A percentile compares a stretch with the other conserved stretches of the same genome.
phyloP scores from a whole-genome alignment of 2,329 filamentous ascomycete species.

The Arthrobotrys sinensis region DNA sequence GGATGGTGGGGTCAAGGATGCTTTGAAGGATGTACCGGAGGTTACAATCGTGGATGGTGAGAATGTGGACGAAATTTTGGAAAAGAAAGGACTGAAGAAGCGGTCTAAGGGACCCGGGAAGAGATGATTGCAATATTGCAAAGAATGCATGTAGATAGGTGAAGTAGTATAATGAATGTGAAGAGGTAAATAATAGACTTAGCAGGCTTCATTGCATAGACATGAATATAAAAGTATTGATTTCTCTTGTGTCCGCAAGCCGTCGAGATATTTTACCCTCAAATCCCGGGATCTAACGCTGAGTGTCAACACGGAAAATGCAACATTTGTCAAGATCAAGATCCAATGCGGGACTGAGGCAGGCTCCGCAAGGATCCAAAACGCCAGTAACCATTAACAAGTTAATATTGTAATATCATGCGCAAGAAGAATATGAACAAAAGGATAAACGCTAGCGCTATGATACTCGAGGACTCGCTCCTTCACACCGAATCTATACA shows the following conservation, averaged over 20 bases:
- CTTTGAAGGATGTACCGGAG: conserved; percentile 65
- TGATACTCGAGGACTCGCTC: too few species aligned
- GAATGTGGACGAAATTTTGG: conserved; percentile 67
- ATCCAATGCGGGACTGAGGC: too few species aligned
- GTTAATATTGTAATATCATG: too few species aligned
- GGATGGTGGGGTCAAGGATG: conserved; percentile 66
- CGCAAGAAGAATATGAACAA: too few species aligned
- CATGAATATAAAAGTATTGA: conserved; percentile 11
- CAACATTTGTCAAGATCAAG: too few species aligned
- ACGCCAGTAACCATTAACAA: too few species aligned
- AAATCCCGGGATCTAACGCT: too few species aligned
- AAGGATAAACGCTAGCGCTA: too few species aligned
- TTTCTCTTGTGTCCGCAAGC: not conserved
- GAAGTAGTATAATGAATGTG: conserved; percentile 18
- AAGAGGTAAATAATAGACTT: conserved; percentile 12
- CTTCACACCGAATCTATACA: too few species aligned
- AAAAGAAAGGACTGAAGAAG: conserved; percentile 60
- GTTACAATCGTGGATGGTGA: conserved; percentile 68
- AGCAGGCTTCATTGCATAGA: conserved; percentile 26
- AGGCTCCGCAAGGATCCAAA: too few species aligned
- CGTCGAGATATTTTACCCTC: not conserved
- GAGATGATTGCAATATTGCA: conserved; percentile 24
- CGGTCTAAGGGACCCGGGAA: conserved; percentile 34
- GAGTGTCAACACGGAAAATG: too few species aligned
- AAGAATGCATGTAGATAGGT: conserved; percentile 21